Evolutionary conservation across 495 filamentous ascomycete species (phyloP).

Genomic region (Hypoxylon trugodes): DNA sequence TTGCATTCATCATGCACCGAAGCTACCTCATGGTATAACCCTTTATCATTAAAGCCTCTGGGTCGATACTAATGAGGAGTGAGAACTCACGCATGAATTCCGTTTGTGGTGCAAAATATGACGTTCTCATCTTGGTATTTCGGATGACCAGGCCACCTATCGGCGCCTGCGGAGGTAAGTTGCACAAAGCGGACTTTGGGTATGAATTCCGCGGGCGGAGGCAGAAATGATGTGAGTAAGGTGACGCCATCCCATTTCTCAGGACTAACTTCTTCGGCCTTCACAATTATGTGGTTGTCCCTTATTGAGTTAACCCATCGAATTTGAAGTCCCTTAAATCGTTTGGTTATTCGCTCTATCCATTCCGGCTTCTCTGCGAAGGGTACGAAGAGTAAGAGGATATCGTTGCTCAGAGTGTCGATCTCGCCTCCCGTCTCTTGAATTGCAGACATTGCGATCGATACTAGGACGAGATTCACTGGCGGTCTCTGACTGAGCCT

Average conservation of each 20-base stretch:
- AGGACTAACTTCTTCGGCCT: neutral
- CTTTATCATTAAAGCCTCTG: no score
- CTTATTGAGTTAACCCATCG: slow-evolving; percentile 36
- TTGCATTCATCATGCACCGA: neutral
- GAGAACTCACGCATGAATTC: slow-evolving; percentile 27
- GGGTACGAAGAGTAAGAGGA: slow-evolving; percentile 28
- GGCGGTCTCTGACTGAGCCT: no score
- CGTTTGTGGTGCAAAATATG: slow-evolving; percentile 46
- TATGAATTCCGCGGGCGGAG: slow-evolving; percentile 36
- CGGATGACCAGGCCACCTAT: slow-evolving; percentile 42
- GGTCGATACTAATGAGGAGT: neutral
- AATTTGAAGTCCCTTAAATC: slow-evolving; percentile 43
- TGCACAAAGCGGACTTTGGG: slow-evolving; percentile 46
- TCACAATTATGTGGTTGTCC: neutral
- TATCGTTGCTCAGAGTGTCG: slow-evolving; percentile 27
- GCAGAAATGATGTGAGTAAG: slow-evolving; percentile 28
- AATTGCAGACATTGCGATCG: slow-evolving; percentile 9
- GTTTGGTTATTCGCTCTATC: slow-evolving; percentile 32
- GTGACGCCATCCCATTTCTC: slow-evolving; percentile 44
- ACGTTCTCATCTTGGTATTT: slow-evolving; percentile 42
- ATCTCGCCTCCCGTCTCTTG: neutral
- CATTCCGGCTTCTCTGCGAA: slow-evolving; percentile 32
- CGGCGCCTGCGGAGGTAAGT: slow-evolving; percentile 44
- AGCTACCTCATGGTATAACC: neutral
- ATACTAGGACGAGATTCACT: neutral